Evolutionary conservation across 1,284 basidiomycete genomes (phyloP).

Genomic region (Malassezia yamatoensis): DNA sequence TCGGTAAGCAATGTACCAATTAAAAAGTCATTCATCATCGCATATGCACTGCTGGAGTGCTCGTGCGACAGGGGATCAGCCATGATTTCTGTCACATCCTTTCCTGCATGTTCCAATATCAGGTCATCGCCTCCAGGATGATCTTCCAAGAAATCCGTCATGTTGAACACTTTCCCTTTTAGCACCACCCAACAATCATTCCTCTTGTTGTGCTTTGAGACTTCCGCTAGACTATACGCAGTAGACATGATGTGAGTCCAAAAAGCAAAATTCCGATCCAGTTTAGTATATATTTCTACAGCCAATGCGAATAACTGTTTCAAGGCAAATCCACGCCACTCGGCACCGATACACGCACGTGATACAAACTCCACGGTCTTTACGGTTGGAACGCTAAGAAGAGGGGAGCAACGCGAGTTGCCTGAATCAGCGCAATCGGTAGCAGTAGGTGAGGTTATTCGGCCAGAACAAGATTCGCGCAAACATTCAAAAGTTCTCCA

Average conservation of each 20-base stretch:
- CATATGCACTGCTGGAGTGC: conserved; percentile 86
- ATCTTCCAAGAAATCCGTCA: conserved; percentile 52
- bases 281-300: too few species aligned
- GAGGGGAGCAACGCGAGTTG: too few species aligned
- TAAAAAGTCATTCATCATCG: conserved; percentile 70
- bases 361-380: too few species aligned
- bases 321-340: too few species aligned
- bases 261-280: too few species aligned
- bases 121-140: conserved; percentile 53
- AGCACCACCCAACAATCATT: conserved; percentile 55
- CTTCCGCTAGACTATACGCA: conserved; percentile 16
- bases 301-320: too few species aligned
- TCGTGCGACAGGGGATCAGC: conserved; percentile 71
- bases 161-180: conserved; percentile 51
- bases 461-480: too few species aligned
- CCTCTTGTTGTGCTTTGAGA: conserved; percentile 54
- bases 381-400: too few species aligned
- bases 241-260: not conserved
- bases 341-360: too few species aligned
- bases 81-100: conserved; percentile 74
- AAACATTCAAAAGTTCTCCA: too few species aligned
- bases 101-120: conserved; percentile 61
- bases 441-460: not conserved
- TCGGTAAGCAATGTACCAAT: conserved; percentile 31
- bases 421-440: too few species aligned